Base-by-base conservation (phyloP, 106 monocot genomes). In the Gastrodia elata region DNA sequence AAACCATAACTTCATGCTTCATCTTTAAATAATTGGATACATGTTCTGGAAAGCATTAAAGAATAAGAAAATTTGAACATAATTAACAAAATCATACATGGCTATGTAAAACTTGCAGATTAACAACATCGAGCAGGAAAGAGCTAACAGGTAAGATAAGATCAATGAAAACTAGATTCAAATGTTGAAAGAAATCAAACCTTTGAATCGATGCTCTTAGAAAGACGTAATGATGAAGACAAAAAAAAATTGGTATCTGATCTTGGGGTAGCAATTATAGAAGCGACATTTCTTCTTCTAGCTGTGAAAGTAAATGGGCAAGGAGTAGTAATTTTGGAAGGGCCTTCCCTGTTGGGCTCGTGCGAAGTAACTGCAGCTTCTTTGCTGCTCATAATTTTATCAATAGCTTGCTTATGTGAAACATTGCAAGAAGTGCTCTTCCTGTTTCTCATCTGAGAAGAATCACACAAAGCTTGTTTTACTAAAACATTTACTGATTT, bases 261-360 rank as follows among this genome's bases (percentile, higher is more conserved):
- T 67, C 24, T 75, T 42, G 4, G 5, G 76, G 68, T 28, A 77
- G 14, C 38, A 68, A 41, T 84, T 28, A 9, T 77, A 75, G 71
- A 68, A 70, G 69, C n/a, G 61, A 30, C 59, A 59, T 79, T 70
- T 70, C 64, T 61, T 67, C 71, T 89, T 65, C 75, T 82, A 33
- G 80, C 78, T 40, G 77, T 61, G 80, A 84, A 76, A 75, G 86
- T 77, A 73, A 84, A 83, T 6, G 84, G 84, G 4, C 68, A 71
- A 2, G 86, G 77, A 72, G 71, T 75, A 0, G 84, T 81, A 74
- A 83, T 35, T 72, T 56, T 85, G 20, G 77, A 41, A n/a, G 24
- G 78, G 10, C 71, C 65, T 72, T 79, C 77, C 65, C 40, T 75
- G 28, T 52, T 71, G 38, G 75, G n/a, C 71, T 38, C 61, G 43